Percentiles rank a stretch among this genome's conserved stretches.
Conservation (phyloP, 352 stramenopile genomes). For the Globisporangium sylvaticum region DNA sequence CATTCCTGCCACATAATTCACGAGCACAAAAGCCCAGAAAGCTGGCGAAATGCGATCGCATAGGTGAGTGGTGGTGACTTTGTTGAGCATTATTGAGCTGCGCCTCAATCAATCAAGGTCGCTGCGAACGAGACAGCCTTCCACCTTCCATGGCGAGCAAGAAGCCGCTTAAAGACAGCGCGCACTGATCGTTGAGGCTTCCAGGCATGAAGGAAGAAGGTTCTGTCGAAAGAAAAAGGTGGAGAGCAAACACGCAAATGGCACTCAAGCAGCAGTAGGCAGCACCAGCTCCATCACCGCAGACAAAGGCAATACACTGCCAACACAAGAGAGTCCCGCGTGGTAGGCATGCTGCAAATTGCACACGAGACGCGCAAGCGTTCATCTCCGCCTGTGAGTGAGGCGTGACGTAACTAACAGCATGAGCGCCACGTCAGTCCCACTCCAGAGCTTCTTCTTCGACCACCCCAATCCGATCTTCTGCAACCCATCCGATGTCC, state of each 20-base stretch:
- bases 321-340: neutral
- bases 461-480: neutral
- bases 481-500: neutral
- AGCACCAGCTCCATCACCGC: neutral
- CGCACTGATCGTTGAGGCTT: neutral
- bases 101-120: neutral
- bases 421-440: neutral
- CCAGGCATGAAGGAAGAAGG: neutral
- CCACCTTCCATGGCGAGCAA: neutral
- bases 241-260: neutral
- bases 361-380: neutral
- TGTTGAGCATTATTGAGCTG: no score
- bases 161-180: conserved; percentile 3
- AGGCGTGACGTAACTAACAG: neutral
- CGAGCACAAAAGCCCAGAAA: no score
- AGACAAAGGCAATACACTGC: no score
- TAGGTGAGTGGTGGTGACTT: no score
- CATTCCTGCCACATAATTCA: no score
- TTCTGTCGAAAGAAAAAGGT: conserved; percentile 5
- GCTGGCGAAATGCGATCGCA: no score
- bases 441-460: neutral
- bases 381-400: no score
- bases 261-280: no score
- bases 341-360: neutral
- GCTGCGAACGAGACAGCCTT: neutral